Evolutionary conservation across 352 stramenopile genomes (phyloP).

Genomic region (Globisporangium carolinianum): DNA sequence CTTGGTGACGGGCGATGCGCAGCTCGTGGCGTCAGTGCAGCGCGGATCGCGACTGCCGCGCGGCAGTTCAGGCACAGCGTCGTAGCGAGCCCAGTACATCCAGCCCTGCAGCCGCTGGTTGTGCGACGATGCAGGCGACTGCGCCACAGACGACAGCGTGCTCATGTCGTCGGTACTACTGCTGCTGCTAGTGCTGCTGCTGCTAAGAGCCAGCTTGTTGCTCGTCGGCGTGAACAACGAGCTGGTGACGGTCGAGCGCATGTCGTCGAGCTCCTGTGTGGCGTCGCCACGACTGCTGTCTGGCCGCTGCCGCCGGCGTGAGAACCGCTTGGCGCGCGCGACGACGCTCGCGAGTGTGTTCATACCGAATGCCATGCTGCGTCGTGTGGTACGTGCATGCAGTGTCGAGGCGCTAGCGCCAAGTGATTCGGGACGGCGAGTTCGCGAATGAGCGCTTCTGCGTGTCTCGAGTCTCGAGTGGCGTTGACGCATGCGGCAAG

Average conservation of each 20-base stretch:
- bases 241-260: constrained; percentile 4
- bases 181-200: not conserved
- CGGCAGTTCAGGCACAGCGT: constrained; percentile 1
- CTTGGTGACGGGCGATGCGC: not conserved
- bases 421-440: not conserved
- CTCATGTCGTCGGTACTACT: constrained; percentile 5
- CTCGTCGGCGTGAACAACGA: not conserved
- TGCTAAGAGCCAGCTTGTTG: not conserved
- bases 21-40: not conserved
- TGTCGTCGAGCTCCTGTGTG: not conserved
- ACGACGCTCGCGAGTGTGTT: constrained; percentile 5
- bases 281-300: not conserved
- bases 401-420: not conserved
- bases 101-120: constrained; percentile 25
- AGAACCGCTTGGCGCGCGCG: constrained; percentile 5
- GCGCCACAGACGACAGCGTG: constrained; percentile 4
- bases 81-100: constrained; percentile 36
- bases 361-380: constrained; percentile 15
- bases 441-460: not conserved
- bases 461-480: not conserved
- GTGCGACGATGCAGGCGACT: constrained; percentile 2
- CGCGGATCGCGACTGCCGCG: not conserved
- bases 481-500: no score
- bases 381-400: not conserved
- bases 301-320: not conserved